Evolutionary conservation across 495 filamentous ascomycete genomes (phyloP), one percentile per base, ranked within the genome.

Genomic region (Darksidea phi): DNA sequence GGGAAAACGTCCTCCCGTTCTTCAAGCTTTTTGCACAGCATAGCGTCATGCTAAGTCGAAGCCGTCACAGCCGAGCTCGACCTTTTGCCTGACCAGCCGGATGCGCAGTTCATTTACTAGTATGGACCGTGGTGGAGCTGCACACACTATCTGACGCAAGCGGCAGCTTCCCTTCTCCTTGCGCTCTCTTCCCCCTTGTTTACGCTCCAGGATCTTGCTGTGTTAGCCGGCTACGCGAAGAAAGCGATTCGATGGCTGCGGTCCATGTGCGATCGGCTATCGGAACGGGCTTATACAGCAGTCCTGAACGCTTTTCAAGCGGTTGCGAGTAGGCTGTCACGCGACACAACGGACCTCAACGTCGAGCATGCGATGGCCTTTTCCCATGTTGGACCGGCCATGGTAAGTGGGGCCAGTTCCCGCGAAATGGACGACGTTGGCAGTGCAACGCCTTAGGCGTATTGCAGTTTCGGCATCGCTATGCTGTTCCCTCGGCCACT

Each of bases 131-230:
- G 60, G 60, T 63, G 60, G 60, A 34, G 54, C 43, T 36, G 46
- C 24, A 53, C 57, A 6, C 60, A 63, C 24, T n/a, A 57, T 34
- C 2, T 63, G n/a, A 57, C 57, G 60, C 60, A 63, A 18, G 53
- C 60, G 2, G 20, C 47, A 0, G 42, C 53, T 15, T 37, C 57
- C 6, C 37, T 63, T 47, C 60, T 63, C 25, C 24, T 57, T 6
- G 48, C 15, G 1, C 38, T 63, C 10, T 57, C 54, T 4, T 50
- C 49, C 28, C 20, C 21, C 21, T 28, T 20, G 7, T 23, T 23
- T 8, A 36, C 15, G 6, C 23, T 46, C 4, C 15, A 41, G 36
- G 60, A 57, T 1, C 28, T 8, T n/a, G 36, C 25, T n/a, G 53
- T n/a, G 23, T 11, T 57, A 6, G 26, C 34, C 21, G n/a, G 13